These are phyloP conservation scores for Ceratobasidium sp. DNA, from an alignment of 1,284 basidiomycete species.

Conservation along the genomic window DNA sequence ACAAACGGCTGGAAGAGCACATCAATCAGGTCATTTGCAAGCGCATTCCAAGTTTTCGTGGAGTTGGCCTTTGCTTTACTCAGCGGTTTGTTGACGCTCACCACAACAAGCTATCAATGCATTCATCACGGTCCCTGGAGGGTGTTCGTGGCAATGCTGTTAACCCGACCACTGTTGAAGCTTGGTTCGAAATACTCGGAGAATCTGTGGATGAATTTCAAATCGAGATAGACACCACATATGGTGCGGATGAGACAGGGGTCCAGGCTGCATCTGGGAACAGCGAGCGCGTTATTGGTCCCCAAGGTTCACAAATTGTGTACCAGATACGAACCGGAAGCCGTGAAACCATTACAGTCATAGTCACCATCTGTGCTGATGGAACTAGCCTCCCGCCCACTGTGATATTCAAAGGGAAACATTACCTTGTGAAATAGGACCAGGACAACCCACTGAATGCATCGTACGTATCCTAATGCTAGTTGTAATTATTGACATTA, in stretches of 20 bases:
- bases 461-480: constrained; percentile 51
- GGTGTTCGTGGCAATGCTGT: constrained; percentile 53
- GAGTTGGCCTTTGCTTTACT: constrained; percentile 47
- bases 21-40: constrained; percentile 26
- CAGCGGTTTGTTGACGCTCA: constrained; percentile 47
- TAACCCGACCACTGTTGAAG: constrained; percentile 52
- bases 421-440: constrained; percentile 54
- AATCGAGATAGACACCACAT: constrained; percentile 54
- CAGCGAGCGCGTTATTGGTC: constrained; percentile 54
- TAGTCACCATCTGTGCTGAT: constrained; percentile 59
- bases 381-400: constrained; percentile 54
- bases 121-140: constrained; percentile 55
- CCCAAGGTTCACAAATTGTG: constrained; percentile 55
- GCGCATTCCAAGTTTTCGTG: background rate
- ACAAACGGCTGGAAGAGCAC: background rate
- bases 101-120: constrained; percentile 51
- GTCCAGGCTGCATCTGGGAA: constrained; percentile 53
- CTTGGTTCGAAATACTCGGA: constrained; percentile 54
- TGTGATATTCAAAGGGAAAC: constrained; percentile 59
- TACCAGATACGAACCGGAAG: constrained; percentile 54
- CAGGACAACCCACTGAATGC: constrained; percentile 47
- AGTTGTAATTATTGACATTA: constrained; percentile 48
- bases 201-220: constrained; percentile 50
- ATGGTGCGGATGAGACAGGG: constrained; percentile 59
- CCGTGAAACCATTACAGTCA: constrained; percentile 57